These are phyloP conservation scores for Citrus sinensis DNA, from an alignment of 345 rosid species.

Conservation along the genomic window DNA sequence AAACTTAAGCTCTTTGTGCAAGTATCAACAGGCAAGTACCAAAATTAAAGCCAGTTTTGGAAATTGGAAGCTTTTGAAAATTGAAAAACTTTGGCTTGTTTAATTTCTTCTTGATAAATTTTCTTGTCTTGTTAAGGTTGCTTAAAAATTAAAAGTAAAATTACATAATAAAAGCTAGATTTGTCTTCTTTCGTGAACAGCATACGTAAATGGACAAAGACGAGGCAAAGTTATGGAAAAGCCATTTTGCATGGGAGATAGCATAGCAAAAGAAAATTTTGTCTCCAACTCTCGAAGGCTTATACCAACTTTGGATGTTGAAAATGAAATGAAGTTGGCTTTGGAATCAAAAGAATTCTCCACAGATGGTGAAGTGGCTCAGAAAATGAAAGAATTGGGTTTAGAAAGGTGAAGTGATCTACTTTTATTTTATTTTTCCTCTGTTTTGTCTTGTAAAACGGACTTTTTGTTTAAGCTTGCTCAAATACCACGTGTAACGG, in stretches of 20 bases:
- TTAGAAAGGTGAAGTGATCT: conserved; percentile 52
- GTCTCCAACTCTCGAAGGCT: conserved; percentile 25
- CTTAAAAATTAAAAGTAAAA: too few species aligned
- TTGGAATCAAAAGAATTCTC: conserved; percentile 30
- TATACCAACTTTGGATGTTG: conserved; percentile 47
- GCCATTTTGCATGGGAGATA: conserved; percentile 68
- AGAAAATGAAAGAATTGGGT: conserved; percentile 80
- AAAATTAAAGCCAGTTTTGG: too few species aligned
- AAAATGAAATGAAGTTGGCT: conserved; percentile 60
- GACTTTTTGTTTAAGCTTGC: too few species aligned
- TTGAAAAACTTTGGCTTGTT: too few species aligned
- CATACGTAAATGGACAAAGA: conserved; percentile 93
- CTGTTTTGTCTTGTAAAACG: background rate
- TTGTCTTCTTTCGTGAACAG: conserved; percentile 29
- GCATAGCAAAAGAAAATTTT: conserved; percentile 60
- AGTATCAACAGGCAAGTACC: conserved; percentile 35
- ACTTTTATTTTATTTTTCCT: background rate
- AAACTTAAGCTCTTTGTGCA: conserved; percentile 37
- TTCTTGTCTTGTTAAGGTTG: background rate
- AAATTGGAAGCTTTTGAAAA: too few species aligned
- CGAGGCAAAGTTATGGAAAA: conserved; percentile 87
- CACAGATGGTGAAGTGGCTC: conserved; percentile 37
- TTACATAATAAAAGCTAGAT: background rate
- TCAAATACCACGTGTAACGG: background rate
- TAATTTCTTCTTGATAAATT: background rate